Conservation (phyloP, 192 early-diverging fungal species). For the Jimgerdemannia flammicorona region DNA sequence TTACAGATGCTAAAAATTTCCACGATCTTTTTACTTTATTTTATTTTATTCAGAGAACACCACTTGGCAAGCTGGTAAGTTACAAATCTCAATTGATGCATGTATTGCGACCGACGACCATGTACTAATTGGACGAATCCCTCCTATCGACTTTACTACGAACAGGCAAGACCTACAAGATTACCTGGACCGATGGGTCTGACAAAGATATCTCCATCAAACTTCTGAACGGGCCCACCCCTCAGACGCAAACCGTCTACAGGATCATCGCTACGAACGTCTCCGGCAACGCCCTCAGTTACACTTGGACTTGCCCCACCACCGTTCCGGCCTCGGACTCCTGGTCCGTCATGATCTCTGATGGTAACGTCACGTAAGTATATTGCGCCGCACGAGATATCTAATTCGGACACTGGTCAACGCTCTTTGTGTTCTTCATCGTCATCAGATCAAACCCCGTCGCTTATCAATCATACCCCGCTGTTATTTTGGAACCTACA, state of each 20-base stretch:
- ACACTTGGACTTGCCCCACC: slow-evolving; percentile 12
- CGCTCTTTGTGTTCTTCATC: not conserved
- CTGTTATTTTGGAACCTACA: not conserved
- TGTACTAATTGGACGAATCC: no score
- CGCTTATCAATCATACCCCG: not conserved
- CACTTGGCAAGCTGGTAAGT: no score
- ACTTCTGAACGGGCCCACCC: slow-evolving; percentile 12
- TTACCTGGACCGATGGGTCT: slow-evolving; percentile 3
- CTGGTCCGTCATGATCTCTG: slow-evolving; percentile 1
- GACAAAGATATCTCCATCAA: not conserved
- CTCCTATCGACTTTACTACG: no score
- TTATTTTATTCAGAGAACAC: no score
- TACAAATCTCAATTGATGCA: not conserved
- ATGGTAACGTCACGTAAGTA: not conserved
- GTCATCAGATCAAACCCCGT: slow-evolving; percentile 1
- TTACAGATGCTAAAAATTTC: no score
- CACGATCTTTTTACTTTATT: no score
- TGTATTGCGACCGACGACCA: not conserved
- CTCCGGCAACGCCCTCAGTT: slow-evolving; percentile 4
- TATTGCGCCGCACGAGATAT: not conserved
- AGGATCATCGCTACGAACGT: slow-evolving; percentile 3
- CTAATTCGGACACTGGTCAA: not conserved
- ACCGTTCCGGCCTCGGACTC: slow-evolving; percentile 3
- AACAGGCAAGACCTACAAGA: not conserved
- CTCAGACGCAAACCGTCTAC: slow-evolving; percentile 1